Base-by-base conservation (phyloP, 495 filamentous ascomycete species). In the Penicillium macrosclerotiorum region DNA sequence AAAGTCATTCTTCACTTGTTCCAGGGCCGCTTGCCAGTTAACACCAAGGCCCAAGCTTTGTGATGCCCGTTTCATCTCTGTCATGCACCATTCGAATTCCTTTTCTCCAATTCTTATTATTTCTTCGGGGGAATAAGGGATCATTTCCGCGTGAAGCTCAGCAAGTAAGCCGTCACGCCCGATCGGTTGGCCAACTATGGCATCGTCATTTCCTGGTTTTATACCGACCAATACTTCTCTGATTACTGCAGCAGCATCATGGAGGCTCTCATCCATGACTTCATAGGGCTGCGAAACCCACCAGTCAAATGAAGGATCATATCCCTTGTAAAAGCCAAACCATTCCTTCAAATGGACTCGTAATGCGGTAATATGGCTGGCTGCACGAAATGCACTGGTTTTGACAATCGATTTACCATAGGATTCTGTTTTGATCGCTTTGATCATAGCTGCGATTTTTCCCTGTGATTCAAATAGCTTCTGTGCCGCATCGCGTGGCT, bases 131-230 rank as follows among this genome's bases (percentile, higher is more conserved):
- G 66, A 45, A 25, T 59, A 59, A 6, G 48, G 42, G 33, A 58
- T 49, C 43, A 54, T 54, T 12, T 52, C 51, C 2, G 52, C 52
- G 22, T 18, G 36, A 7, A 57, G 38, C 31, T 57, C 53, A 13
- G 30, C 37, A 9, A 71, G 45, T 1, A 80, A 49, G 0, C 68
- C 72, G 3, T 72, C 53, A 9, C 66, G 46, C 5, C 75, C 75
- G 25, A 77, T 73, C 1, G 76, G 74, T 36, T 78, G 63, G 12
- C 76, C 75, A 18, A 78, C 62, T 36, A 77, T 78, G 0, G 67
- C 60, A 37, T 74, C 68, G 0, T 67, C 52, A 18, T 72, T 54
- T 3, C 52, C 65, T 11, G 50, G 55, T 20, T 60, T 47, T 11
- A 75, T 64, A 0, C 73, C 75, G 0, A 72, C 69, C 1, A 77